A percentile compares a stretch with the other conserved stretches of the same genome.
phyloP scores from a whole-genome alignment of 495 filamentous ascomycete species.

The Achaetomiella virescens region DNA sequence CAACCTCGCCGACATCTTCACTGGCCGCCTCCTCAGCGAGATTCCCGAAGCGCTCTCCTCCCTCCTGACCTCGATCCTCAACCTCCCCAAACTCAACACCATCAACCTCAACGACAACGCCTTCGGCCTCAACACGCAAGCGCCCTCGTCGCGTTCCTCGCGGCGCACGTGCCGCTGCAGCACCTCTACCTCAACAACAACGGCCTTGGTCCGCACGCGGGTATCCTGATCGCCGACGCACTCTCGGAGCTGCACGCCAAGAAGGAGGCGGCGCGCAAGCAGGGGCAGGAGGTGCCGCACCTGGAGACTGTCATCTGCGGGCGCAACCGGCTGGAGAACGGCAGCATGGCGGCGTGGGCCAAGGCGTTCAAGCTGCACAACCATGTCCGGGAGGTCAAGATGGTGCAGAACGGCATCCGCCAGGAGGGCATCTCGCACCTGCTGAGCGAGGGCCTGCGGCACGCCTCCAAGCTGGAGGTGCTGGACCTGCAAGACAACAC shows the following conservation, averaged over 20 bases:
- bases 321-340: constrained; percentile 90
- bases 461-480: constrained; percentile 57
- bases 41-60: constrained; percentile 84
- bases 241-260: constrained; percentile 69
- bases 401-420: constrained; percentile 97
- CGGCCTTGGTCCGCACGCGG: constrained; percentile 87
- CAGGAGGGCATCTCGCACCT: constrained; percentile 82
- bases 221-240: constrained; percentile 73
- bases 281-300: constrained; percentile 61
- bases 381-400: constrained; percentile 77
- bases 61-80: constrained; percentile 78
- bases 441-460: constrained; percentile 66
- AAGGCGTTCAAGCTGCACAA: constrained; percentile 74
- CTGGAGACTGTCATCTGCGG: constrained; percentile 94
- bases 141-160: constrained; percentile 81
- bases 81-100: constrained; percentile 75
- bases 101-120: constrained; percentile 97
- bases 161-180: constrained; percentile 75
- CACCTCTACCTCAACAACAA: constrained; percentile 97
- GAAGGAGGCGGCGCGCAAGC: constrained; percentile 67
- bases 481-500: constrained; percentile 97
- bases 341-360: constrained; percentile 92
- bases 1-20: constrained; percentile 96
- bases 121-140: constrained; percentile 87
- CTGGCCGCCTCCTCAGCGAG: constrained; percentile 83